Base-by-base conservation (phyloP, 2,329 filamentous ascomycete species). In the Trichoderma koningii region DNA sequence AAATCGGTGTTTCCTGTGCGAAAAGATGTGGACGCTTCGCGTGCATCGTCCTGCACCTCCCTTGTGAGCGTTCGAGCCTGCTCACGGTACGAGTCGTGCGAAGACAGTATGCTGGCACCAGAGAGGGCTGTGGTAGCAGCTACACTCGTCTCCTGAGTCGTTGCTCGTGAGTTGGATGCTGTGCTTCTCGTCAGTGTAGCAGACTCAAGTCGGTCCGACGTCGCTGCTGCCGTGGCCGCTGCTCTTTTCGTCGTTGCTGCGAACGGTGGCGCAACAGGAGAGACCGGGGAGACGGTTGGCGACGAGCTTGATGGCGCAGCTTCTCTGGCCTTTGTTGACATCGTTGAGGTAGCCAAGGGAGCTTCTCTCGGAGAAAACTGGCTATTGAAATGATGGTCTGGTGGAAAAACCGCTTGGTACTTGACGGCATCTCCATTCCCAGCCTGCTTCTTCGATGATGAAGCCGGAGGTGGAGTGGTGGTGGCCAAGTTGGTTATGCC, bases 391-490 rank as follows among this genome's bases (percentile, higher is more conserved):
- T 78, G 77, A 66, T 86, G 83, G 3, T 78, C 80, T 0, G 86
- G 82, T 7, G 88, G 85, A 55, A 87, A 82, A 4, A 89, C 80
- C 2, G 85, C 84, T 62, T 81, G 81, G 70, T 87, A 88, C 55
- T 83, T 80, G 44, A 82, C 73, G 3, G 76, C 72, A 14, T 60
- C 70, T 28, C 76, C 72, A 15, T 60, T 70, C 30, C 74, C 73
- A n/a, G 75, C 72, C 7, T 75, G 72, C 50, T 75, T 74, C 30
- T 79, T 76, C 0, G 81, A 80, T 12, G 30, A 34, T 84, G 85
- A 66, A 67, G 88, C 87, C 3, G 85, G 83, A 28, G 80, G 85
- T 3, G 85, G 84, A 34, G 80, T 72, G 21, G 83, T 81, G 9
- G 69, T 71, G 6, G 75, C 69, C 7, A 65, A 45, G 45, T 76